Conservation (phyloP, 192 early-diverging fungal species). For the Pecoramyces ruminantium region DNA sequence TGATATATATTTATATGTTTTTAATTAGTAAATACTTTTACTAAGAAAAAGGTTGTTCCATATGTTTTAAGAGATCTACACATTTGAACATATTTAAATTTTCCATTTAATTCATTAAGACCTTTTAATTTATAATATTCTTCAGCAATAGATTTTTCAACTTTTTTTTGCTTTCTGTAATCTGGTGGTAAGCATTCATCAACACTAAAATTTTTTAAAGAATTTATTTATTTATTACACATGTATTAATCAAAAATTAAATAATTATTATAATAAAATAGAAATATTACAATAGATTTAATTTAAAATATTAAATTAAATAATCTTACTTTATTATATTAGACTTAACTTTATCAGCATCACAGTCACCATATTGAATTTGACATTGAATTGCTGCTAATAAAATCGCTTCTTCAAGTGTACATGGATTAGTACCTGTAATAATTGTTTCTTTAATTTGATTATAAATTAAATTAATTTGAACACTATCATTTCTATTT, state of each 20-base stretch:
- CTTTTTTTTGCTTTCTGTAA: constrained; percentile 23
- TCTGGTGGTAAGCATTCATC: constrained; percentile 27
- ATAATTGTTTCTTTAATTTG: constrained; percentile 33
- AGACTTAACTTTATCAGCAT: constrained; percentile 29
- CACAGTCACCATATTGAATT: constrained; percentile 33
- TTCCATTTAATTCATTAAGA: constrained; percentile 29
- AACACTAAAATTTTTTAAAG: too few relatives aligned
- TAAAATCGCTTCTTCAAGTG: constrained; percentile 27
- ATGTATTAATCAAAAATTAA: too few relatives aligned
- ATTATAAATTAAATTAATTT: constrained; percentile 33
- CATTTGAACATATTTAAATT: constrained; percentile 39
- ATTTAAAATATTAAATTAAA: too few relatives aligned
- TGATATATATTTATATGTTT: too few relatives aligned
- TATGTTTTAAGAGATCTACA: constrained; percentile 35
- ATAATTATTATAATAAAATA: too few relatives aligned
- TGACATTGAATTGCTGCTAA: constrained; percentile 36
- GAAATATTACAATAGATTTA: too few relatives aligned
- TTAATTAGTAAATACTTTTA: constrained; percentile 26
- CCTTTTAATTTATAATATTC: constrained; percentile 40
- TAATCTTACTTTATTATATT: constrained; percentile 22
- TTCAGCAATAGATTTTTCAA: constrained; percentile 25
- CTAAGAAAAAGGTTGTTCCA: constrained; percentile 39
- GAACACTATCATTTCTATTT: constrained; percentile 38
- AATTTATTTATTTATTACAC: too few relatives aligned
- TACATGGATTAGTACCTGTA: constrained; percentile 30